Percentiles rank a stretch among this genome's conserved stretches.
These are phyloP conservation scores for Globisporangium nagaii DNA, from an alignment of 352 stramenopile species.

Conservation along the genomic window DNA sequence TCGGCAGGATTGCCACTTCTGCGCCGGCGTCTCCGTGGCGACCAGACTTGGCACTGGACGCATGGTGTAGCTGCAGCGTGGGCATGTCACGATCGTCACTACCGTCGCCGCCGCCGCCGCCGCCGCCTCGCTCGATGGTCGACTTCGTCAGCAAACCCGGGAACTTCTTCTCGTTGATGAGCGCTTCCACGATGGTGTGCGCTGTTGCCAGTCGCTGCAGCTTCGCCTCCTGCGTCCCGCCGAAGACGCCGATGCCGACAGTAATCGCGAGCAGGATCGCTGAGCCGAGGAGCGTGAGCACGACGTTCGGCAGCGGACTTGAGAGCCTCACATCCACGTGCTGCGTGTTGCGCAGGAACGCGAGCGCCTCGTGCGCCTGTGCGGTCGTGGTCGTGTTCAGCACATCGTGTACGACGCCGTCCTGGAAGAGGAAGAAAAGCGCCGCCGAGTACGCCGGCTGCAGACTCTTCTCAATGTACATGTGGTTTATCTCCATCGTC, in stretches of 20 bases:
- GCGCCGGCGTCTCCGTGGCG: too few species aligned
- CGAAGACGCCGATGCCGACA: neutral
- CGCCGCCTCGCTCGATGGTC: too few species aligned
- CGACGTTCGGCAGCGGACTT: constrained; percentile 4
- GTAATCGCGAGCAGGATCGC: neutral
- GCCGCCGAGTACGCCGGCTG: constrained; percentile 34
- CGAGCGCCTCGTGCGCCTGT: neutral
- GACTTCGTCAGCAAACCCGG: neutral
- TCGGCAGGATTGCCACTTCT: too few species aligned
- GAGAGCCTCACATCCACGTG: constrained; percentile 4
- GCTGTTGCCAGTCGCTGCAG: neutral
- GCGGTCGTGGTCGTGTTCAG: neutral
- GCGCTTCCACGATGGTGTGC: constrained; percentile 3
- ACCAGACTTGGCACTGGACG: too few species aligned
- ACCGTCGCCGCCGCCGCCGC: too few species aligned
- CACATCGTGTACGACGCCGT: constrained; percentile 16
- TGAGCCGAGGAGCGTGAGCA: constrained; percentile 2
- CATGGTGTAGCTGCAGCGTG: too few species aligned
- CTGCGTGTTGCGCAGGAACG: constrained; percentile 11
- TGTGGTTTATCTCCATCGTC: constrained; percentile 26
- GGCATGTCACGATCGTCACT: too few species aligned
- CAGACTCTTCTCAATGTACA: constrained; percentile 38
- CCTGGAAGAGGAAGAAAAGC: constrained; percentile 51
- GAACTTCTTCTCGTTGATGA: neutral
- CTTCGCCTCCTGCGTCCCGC: neutral